Conservation (phyloP, 805 yeast species). For the Lipomyces orientalis region DNA sequence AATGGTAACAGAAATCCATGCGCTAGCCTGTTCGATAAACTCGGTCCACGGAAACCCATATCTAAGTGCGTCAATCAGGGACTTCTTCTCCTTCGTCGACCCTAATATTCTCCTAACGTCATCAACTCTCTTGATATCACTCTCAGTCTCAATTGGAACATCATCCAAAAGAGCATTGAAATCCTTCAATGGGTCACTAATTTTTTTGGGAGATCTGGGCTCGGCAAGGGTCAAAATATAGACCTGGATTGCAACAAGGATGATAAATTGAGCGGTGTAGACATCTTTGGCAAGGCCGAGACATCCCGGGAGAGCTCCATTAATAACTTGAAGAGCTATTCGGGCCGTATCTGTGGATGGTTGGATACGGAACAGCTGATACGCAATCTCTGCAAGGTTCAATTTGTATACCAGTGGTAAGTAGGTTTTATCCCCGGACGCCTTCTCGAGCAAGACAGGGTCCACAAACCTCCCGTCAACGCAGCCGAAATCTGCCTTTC, state of each 20-base stretch:
- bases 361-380: constrained; percentile 5
- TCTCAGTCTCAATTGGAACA: not conserved
- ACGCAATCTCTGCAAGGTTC: constrained; percentile 18
- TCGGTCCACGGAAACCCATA: not conserved
- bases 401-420: constrained; percentile 7
- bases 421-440: constrained; percentile 8
- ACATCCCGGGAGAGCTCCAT: not conserved
- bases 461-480: constrained; percentile 8
- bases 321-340: not conserved
- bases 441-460: constrained; percentile 8
- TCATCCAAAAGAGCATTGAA: constrained; percentile 1
- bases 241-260: not conserved
- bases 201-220: not conserved
- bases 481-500: constrained; percentile 9
- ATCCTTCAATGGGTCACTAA: constrained; percentile 2
- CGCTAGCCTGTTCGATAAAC: not conserved
- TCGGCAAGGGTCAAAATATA: not conserved
- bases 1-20: not conserved
- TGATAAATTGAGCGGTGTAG: not conserved
- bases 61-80: not conserved
- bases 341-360: not conserved
- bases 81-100: not conserved
- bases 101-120: not conserved
- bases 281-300: not conserved
- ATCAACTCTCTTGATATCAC: not conserved